Evolutionary conservation across 2,329 filamentous ascomycete species (phyloP).

Genomic region (Ophiosphaerella korrae): DNA sequence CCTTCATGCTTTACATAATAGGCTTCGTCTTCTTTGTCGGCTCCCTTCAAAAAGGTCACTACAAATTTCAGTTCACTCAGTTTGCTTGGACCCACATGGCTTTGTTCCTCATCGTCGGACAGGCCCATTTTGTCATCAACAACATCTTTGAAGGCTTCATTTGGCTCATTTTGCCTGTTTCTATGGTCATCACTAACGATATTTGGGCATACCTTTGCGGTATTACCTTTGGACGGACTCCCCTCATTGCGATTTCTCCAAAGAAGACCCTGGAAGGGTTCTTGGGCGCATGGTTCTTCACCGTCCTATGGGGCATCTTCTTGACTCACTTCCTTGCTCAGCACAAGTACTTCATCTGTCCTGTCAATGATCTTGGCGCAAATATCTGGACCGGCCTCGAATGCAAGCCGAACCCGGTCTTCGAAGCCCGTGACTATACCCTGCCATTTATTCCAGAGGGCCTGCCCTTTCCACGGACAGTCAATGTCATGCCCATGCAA

Average conservation of each 20-base stretch:
- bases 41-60: constrained; percentile 92
- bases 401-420: constrained; percentile 90
- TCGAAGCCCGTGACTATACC: constrained; percentile 76
- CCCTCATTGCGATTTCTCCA: constrained; percentile 95
- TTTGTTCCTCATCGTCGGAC: constrained; percentile 93
- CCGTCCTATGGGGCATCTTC: constrained; percentile 79
- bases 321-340: constrained; percentile 84
- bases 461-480: constrained; percentile 67
- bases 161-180: constrained; percentile 97
- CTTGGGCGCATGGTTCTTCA: constrained; percentile 94
- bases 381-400: constrained; percentile 90
- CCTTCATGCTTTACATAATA: constrained; percentile 98
- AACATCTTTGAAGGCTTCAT: constrained; percentile 99
- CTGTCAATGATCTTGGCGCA: constrained; percentile 92
- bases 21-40: constrained; percentile 98
- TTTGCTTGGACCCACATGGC: constrained; percentile 99
- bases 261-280: constrained; percentile 99
- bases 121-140: constrained; percentile 99
- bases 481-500: constrained; percentile 86
- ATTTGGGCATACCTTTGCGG: constrained; percentile 98
- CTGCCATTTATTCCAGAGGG: constrained; percentile 58
- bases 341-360: constrained; percentile 98
- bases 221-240: constrained; percentile 93
- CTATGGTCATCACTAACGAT: constrained; percentile 96
- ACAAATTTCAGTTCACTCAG: constrained; percentile 98